A percentile compares a stretch with the other conserved stretches of the same genome.
These are phyloP conservation scores for Fomes fomentarius DNA, from an alignment of 1,284 basidiomycete genomes.

Conservation along the genomic window DNA sequence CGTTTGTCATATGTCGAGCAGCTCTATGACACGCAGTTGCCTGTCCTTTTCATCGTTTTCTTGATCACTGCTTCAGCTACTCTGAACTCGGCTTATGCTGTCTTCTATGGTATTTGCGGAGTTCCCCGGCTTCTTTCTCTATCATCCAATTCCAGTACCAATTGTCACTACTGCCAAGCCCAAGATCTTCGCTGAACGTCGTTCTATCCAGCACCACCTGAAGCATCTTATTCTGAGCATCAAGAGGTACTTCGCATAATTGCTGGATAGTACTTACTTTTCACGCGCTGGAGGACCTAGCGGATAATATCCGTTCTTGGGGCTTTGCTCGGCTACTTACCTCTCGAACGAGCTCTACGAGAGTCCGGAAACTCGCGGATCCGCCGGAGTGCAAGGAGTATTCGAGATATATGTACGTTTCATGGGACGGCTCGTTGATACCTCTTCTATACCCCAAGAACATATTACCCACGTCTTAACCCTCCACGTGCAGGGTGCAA, in stretches of 20 bases:
- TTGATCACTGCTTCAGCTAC: constrained; percentile 2
- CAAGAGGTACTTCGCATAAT: constrained; percentile 61
- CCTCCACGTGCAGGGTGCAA: constrained; percentile 40
- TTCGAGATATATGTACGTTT: constrained; percentile 59
- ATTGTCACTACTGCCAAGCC: not conserved
- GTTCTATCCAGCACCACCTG: not conserved
- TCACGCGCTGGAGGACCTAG: constrained; percentile 81
- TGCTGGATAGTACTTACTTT: constrained; percentile 83
- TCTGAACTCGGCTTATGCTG: constrained; percentile 7
- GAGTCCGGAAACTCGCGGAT: constrained; percentile 28
- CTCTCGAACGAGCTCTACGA: constrained; percentile 59
- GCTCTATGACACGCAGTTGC: constrained; percentile 14
- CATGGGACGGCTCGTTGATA: constrained; percentile 72
- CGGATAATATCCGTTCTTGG: constrained; percentile 81
- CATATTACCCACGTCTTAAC: constrained; percentile 38
- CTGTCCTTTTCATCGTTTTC: constrained; percentile 9
- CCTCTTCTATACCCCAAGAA: constrained; percentile 37
- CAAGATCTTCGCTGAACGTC: not conserved
- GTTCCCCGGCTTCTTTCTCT: not conserved
- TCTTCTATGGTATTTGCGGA: not conserved
- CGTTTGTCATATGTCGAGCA: not conserved
- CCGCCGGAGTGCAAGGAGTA: constrained; percentile 64
- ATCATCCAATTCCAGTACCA: too few relatives aligned
- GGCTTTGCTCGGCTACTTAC: constrained; percentile 60
- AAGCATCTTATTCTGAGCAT: constrained; percentile 17